Base-by-base conservation (phyloP, 805 yeast species). In the Nakazawaea pomicola region DNA sequence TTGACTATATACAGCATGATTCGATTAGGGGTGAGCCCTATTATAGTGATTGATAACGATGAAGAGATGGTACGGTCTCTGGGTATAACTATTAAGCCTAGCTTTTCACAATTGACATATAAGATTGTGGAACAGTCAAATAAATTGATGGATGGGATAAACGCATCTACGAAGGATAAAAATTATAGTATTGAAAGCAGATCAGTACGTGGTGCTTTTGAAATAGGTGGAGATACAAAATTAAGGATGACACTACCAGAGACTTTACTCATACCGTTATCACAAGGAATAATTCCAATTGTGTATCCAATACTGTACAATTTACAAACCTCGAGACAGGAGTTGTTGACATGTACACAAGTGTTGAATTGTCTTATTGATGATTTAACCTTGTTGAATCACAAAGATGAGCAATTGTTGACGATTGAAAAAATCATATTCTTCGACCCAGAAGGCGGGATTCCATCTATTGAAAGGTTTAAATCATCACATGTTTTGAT, bases 401-500 rank as follows among this genome's bases (percentile, higher is more conserved):
- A 47, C 24, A 49, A 34, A 6, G 44, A 36, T 16, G 44, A 32
- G 7, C 38, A 37, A 16, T 48, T 68, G 20, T 56, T 68, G n/a
- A 67, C 80, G 0, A 73, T 93, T 32, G 99, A 93, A 48, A 93
- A 93, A 50, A 62, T 91, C 21, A 75, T 91, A 6, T 78, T 81
- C 47, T 65, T 93, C 23, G 97, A 89, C 52, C 76, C 80, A 1
- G 57, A 73, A 15, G 99, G 99, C 1, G 99, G 99, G 0, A 82
- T 88, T 6, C 98, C 98, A 0, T 83, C 95, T 0, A 65, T 79
- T 18, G 96, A 88, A 55, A 70, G 98, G 44, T 74, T 78, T 44
- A 78, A 80, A 43, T 78, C 89, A 3, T 75, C 95, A 14, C 99
- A 93, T 59, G 95, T 93, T 1, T 83, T 83, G 45, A 80, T 91